Conservation (phyloP, 2,329 filamentous ascomycete genomes). For the Pyrenochaeta sp. region DNA sequence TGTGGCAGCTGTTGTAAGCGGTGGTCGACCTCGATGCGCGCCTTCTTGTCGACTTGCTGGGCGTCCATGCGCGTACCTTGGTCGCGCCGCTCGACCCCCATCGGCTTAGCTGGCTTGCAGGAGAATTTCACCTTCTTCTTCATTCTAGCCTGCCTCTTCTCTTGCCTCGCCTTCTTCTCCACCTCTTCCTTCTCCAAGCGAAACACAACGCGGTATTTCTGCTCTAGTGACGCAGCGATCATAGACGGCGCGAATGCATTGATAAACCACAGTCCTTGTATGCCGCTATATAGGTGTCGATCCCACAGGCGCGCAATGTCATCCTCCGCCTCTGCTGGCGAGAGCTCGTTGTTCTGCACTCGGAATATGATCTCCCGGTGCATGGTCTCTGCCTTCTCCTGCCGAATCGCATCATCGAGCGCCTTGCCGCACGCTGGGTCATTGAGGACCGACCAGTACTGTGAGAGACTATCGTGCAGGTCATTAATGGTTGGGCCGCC, state of each 20-base stretch:
- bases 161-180: slow-evolving; percentile 8
- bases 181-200: slow-evolving; percentile 27
- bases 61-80: not conserved
- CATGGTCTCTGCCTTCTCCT: slow-evolving; percentile 22
- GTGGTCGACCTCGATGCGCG: not conserved
- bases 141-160: slow-evolving; percentile 13
- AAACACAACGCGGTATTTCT: slow-evolving; percentile 39
- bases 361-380: slow-evolving; percentile 26
- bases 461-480: slow-evolving; percentile 22
- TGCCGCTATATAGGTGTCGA: slow-evolving; percentile 8
- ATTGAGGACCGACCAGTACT: slow-evolving; percentile 39
- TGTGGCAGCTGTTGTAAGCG: not conserved
- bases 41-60: slow-evolving; percentile 1
- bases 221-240: slow-evolving; percentile 34
- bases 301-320: slow-evolving; percentile 29
- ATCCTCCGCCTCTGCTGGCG: slow-evolving; percentile 15
- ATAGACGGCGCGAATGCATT: slow-evolving; percentile 33
- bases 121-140: slow-evolving; percentile 7
- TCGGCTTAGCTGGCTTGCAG: not conserved
- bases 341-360: slow-evolving; percentile 18
- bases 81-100: not conserved
- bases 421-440: slow-evolving; percentile 29
- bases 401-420: slow-evolving; percentile 36
- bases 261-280: slow-evolving; percentile 34
- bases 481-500: slow-evolving; percentile 22